A percentile compares a stretch with the other conserved stretches of the same genome.
Conservation (phyloP, 225 moss, liverwort and hornwort species). For the Pseudisothecium myosuroides region DNA sequence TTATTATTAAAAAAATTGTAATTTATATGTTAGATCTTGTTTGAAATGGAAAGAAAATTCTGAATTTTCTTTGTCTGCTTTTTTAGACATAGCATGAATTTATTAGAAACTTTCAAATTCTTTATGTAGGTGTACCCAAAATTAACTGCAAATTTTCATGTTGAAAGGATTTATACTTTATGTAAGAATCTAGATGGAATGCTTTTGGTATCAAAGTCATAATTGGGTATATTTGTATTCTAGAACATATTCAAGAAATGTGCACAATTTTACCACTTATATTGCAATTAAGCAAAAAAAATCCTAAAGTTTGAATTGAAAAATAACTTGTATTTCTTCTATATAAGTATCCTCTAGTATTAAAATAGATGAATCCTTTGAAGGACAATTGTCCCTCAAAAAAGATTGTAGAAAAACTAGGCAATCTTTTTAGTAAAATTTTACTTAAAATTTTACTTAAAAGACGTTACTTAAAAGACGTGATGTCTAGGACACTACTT, state of each 20-base stretch:
- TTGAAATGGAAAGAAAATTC: background rate
- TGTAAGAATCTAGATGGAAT: background rate
- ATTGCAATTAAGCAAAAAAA: background rate
- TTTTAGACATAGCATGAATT: accelerated
- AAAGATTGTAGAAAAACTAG: accelerated
- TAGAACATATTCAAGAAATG: background rate
- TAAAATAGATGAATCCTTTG: background rate
- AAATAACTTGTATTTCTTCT: background rate
- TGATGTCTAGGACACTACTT: too few species aligned
- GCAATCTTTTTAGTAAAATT: too few species aligned
- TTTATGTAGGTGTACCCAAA: too few species aligned
- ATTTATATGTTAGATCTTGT: background rate
- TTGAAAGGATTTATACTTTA: background rate
- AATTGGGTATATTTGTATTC: background rate
- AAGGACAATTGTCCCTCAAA: background rate
- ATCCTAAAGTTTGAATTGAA: background rate
- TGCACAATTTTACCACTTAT: accelerated
- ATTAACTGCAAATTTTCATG: background rate
- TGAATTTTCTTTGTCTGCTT: background rate
- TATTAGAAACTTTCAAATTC: background rate
- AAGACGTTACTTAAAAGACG: too few species aligned
- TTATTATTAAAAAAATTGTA: background rate
- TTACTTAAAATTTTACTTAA: too few species aligned
- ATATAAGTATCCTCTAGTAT: accelerated
- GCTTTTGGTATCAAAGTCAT: background rate